phyloP scores from a whole-genome alignment of 495 filamentous ascomycete species.

The Margaritispora aquatica region DNA sequence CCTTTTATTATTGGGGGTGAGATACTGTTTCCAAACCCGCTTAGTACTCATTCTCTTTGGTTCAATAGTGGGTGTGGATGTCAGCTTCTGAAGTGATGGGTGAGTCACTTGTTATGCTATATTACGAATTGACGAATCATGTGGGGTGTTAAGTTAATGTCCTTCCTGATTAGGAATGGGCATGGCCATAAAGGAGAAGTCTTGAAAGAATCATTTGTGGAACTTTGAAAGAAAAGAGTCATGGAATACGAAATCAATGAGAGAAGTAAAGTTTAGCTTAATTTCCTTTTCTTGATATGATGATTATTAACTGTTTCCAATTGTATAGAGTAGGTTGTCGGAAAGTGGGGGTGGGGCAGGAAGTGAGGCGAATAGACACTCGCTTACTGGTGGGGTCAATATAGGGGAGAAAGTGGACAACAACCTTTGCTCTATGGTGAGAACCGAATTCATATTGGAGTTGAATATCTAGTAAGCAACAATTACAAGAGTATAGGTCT shows the following conservation, averaged over 20 bases:
- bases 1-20: too few species aligned
- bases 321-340: background rate
- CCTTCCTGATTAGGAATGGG: background rate
- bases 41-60: too few species aligned
- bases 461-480: too few species aligned
- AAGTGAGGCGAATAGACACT: background rate
- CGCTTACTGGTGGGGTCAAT: background rate
- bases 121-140: background rate
- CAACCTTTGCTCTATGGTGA: too few species aligned
- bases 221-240: background rate
- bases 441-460: too few species aligned
- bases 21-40: too few species aligned
- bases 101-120: background rate
- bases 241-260: background rate
- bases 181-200: too few species aligned
- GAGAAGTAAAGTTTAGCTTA: background rate
- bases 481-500: too few species aligned
- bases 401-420: background rate
- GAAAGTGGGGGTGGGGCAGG: background rate
- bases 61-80: background rate
- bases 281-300: background rate
- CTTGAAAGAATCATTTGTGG: background rate
- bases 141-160: background rate
- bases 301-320: background rate
- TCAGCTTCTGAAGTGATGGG: background rate